Evolutionary conservation across 805 yeast species (phyloP), one percentile per base, ranked within the genome.

Genomic region (Wickerhamiella qilinensis): DNA sequence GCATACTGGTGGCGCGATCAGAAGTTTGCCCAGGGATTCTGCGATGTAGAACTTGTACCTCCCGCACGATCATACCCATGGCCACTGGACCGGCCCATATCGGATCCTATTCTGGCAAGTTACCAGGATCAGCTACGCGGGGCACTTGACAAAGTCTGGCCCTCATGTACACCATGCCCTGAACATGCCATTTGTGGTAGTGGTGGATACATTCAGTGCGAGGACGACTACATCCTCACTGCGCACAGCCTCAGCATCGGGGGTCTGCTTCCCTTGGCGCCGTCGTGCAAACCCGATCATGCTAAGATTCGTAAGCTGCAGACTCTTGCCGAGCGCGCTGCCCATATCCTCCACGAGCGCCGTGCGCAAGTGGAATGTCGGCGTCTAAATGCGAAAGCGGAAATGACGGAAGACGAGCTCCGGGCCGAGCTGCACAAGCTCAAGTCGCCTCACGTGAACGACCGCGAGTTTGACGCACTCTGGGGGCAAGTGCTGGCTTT

Each of bases 111-210:
- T 8, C 37, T 17, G 21, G 14, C 21, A 7, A 22, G 20, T 5
- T n/a, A 33, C 20, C 38, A 35, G 14, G 33, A 6, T 7, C 20
- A 9, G 6, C 20, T 11, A 7, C 48, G 33, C 19, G 11, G 31
- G 31, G 57, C 61, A 40, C 55, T 79, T 40, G 70, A 68, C 36
- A 41, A 52, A 0, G 53, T 67, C 36, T 67, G 67, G 36, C 93
- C 93, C 2, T 33, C 47, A 1, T 88, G 98, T 59, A 59, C 69
- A 3, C 70, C 70, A 20, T 88, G 97, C 53, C 96, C 97, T 2
- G 69, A 65, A 3, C 76, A 86, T 58, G 91, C 86, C 0, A 63
- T 71, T 29, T 88, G 97, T 58, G 73, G 67, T 45, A 71, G 73
- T 19, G 54, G 65, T 33, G 62, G 79, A 48, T 62, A 67, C 37